Conservation (phyloP, 2,329 filamentous ascomycete species). For the Tricladium varicosporioides region DNA sequence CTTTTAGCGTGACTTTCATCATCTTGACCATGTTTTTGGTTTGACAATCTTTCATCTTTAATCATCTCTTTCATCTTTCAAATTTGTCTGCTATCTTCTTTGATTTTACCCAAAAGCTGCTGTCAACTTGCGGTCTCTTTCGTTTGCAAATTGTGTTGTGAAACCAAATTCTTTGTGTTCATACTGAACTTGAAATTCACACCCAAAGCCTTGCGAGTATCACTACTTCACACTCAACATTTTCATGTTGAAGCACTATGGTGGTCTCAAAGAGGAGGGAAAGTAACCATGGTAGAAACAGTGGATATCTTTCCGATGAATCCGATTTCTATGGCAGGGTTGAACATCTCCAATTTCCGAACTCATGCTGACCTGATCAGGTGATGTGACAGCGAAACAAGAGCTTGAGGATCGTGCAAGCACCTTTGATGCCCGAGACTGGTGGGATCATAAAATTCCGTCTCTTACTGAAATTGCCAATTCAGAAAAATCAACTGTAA, state of each 20-base stretch:
- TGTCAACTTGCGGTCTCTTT: not conserved
- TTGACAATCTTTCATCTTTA: not conserved
- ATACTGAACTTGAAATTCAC: too few species aligned
- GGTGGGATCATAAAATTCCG: slow-evolving; percentile 42
- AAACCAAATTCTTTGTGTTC: too few species aligned
- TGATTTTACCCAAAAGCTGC: not conserved
- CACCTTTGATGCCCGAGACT: slow-evolving; percentile 49
- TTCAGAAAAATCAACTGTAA: slow-evolving; percentile 17
- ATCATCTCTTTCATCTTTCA: not conserved
- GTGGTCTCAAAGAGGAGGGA: not conserved
- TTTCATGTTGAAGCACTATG: not conserved
- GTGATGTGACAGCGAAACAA: slow-evolving; percentile 49
- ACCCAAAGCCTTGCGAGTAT: too few species aligned
- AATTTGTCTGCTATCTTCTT: not conserved
- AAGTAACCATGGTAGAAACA: too few species aligned
- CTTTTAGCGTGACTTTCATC: not conserved
- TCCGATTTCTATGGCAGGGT: slow-evolving; percentile 56
- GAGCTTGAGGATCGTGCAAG: slow-evolving; percentile 49
- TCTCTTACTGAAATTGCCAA: slow-evolving; percentile 37
- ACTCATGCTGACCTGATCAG: slow-evolving; percentile 39
- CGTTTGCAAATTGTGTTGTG: too few species aligned
- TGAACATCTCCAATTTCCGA: slow-evolving; percentile 1
- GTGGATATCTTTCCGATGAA: slow-evolving; percentile 38
- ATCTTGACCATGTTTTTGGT: not conserved
- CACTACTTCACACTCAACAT: not conserved